Evolutionary conservation across 2,329 filamentous ascomycete species (phyloP).

Genomic region (Fusarium hainanense): DNA sequence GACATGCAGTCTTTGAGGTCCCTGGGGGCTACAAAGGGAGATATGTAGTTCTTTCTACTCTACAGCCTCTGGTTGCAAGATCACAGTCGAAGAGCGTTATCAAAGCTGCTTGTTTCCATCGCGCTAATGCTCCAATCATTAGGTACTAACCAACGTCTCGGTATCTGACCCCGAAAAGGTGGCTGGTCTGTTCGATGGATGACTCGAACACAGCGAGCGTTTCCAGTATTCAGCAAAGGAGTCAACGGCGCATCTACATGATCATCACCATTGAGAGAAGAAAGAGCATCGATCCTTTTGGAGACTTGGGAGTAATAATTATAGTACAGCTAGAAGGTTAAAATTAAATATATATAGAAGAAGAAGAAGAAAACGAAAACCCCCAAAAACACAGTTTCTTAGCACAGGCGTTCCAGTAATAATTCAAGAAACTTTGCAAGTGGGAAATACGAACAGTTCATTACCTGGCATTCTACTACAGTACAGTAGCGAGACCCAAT

Average conservation of each 20-base stretch:
- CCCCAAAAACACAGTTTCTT: slow-evolving; percentile 13
- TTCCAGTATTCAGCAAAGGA: neutral
- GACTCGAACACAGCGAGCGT: neutral
- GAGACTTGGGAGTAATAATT: neutral
- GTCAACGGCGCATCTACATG: neutral
- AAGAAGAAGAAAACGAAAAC: too few species aligned
- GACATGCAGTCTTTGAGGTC: neutral
- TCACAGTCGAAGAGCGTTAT: slow-evolving; percentile 1
- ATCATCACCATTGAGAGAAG: neutral
- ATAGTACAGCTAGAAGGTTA: slow-evolving; percentile 25
- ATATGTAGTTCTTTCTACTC: neutral
- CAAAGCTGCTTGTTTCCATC: slow-evolving; percentile 21
- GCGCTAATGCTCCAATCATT: slow-evolving; percentile 16
- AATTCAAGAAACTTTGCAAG: slow-evolving; percentile 1
- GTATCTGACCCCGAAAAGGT: slow-evolving; percentile 12
- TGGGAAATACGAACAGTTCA: neutral
- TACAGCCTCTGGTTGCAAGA: neutral
- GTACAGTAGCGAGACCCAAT: neutral
- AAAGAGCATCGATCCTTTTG: neutral
- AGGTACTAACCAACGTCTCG: slow-evolving; percentile 20
- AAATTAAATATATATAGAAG: slow-evolving; percentile 34
- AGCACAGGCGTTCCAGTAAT: slow-evolving; percentile 3
- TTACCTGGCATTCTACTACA: neutral
- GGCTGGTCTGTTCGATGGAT: neutral
- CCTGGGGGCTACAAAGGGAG: neutral